Evolutionary conservation across 208 protist genomes (phyloP), one percentile per base, ranked within the genome.

Genomic region (Leishmania braziliensis): DNA sequence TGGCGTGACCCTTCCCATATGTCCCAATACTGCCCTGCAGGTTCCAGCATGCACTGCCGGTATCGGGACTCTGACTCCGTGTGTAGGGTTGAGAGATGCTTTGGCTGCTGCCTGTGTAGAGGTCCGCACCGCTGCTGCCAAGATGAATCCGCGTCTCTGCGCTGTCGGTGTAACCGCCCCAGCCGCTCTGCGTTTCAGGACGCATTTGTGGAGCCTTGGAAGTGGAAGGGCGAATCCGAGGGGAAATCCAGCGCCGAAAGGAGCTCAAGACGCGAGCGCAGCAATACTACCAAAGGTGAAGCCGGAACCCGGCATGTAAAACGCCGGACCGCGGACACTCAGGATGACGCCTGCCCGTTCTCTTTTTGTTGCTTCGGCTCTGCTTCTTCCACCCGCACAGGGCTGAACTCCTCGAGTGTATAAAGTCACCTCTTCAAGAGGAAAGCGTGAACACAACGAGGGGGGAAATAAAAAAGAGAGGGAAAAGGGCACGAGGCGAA

Each of bases 91-190:
- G 54, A 29, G 60, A 66, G 39, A 10, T 50, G 71, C 33, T 33
- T 18, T 79, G 65, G 56, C 77, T 80, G 80, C 72, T 75, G 73
- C 77, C 77, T 54, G 74, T 88, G 63, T 65, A 77, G 10, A 12
- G 56, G 18, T 60, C 54, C 50, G 36, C 43, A 10, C 78, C 46
- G 46, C 56, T 77, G 66, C 46, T 43, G 62, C 46, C 43, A 26
- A 39, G 43, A 18, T 33, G 71, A 33, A 18, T 33, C 50, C 14
- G n/a, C 16, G 12, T 43, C 60, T 50, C 71, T 48, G 71, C 58
- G 18, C 68, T 63, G 3, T 46, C 60, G 12, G 48, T 53, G 72
- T 39, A 70, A 60, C 50, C 26, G 50, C 39, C 58, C 79, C 72
- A 70, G 20, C 10, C 62, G 48, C 62, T 82, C 48, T 72, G 74